Conservation (phyloP, 2,329 filamentous ascomycete species). For the Penicillium sp. region DNA sequence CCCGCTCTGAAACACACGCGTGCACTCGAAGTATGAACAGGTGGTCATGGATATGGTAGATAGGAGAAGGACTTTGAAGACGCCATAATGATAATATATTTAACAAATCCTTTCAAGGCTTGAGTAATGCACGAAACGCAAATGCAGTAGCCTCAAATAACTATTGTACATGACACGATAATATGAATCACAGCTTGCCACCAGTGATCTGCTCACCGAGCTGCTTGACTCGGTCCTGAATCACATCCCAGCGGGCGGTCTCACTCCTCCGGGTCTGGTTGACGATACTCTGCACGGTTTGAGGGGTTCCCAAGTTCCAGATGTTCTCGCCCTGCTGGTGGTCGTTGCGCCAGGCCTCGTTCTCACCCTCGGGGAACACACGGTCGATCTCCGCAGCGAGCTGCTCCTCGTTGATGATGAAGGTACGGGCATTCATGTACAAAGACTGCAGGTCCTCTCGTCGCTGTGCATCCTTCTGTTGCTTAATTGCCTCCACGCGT, state of each 20-base stretch:
- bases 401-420: slow-evolving; percentile 81
- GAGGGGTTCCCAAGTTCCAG: slow-evolving; percentile 52
- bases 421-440: slow-evolving; percentile 83
- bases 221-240: slow-evolving; percentile 60
- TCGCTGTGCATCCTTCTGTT: slow-evolving; percentile 59
- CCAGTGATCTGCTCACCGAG: slow-evolving; percentile 68
- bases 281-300: slow-evolving; percentile 37
- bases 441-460: slow-evolving; percentile 77
- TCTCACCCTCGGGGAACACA: slow-evolving; percentile 67
- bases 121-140: slow-evolving; percentile 7
- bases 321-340: slow-evolving; percentile 47
- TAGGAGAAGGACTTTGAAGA: not conserved
- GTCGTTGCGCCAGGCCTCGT: slow-evolving; percentile 44
- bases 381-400: slow-evolving; percentile 71
- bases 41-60: not conserved
- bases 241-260: slow-evolving; percentile 41
- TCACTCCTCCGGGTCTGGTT: slow-evolving; percentile 34
- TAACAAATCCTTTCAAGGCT: not conserved
- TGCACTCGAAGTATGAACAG: not conserved
- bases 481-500: slow-evolving; percentile 45
- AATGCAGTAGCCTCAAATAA: slow-evolving; percentile 20
- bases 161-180: slow-evolving; percentile 25
- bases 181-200: slow-evolving; percentile 54
- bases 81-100: not conserved
- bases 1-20: no score